phyloP scores from a whole-genome alignment of 345 rosid species.

The Toxicodendron radicans region DNA sequence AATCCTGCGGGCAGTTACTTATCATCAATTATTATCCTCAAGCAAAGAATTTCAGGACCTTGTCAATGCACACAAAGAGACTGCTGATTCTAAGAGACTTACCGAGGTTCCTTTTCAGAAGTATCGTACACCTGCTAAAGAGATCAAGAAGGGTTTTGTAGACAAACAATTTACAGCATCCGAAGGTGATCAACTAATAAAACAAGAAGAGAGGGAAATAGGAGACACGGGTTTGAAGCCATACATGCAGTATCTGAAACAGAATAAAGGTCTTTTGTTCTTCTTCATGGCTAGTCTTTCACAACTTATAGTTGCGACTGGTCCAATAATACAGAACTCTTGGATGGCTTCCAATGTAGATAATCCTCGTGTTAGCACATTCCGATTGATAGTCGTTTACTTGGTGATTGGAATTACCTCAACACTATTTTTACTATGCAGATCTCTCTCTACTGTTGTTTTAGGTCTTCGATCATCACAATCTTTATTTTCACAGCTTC shows the following conservation, averaged over 20 bases:
- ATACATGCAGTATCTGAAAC: slow-evolving; percentile 59
- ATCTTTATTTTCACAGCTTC: slow-evolving; percentile 65
- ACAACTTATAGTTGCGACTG: slow-evolving; percentile 43
- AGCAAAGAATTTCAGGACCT: slow-evolving; percentile 81
- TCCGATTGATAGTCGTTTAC: slow-evolving; percentile 53
- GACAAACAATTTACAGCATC: slow-evolving; percentile 40
- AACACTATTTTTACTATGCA: slow-evolving; percentile 37
- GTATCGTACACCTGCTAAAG: slow-evolving; percentile 33
- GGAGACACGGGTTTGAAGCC: slow-evolving; percentile 85
- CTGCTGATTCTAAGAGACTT: slow-evolving; percentile 78
- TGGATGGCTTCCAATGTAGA: slow-evolving; percentile 86
- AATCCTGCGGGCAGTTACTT: slow-evolving; percentile 68
- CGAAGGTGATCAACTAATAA: slow-evolving; percentile 70
- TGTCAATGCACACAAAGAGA: slow-evolving; percentile 90
- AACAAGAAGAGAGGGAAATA: slow-evolving; percentile 74
- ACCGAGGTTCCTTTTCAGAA: slow-evolving; percentile 37
- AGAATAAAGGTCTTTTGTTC: slow-evolving; percentile 60
- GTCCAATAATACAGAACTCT: slow-evolving; percentile 63
- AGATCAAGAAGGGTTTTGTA: slow-evolving; percentile 55
- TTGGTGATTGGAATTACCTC: slow-evolving; percentile 48
- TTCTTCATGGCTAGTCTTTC: slow-evolving; percentile 39
- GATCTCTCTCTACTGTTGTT: slow-evolving; percentile 47
- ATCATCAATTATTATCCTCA: slow-evolving; percentile 58
- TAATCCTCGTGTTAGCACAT: slow-evolving; percentile 51
- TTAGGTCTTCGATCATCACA: slow-evolving; percentile 57